Conservation (phyloP, 2,329 filamentous ascomycete genomes). For the Nemania sp. region DNA sequence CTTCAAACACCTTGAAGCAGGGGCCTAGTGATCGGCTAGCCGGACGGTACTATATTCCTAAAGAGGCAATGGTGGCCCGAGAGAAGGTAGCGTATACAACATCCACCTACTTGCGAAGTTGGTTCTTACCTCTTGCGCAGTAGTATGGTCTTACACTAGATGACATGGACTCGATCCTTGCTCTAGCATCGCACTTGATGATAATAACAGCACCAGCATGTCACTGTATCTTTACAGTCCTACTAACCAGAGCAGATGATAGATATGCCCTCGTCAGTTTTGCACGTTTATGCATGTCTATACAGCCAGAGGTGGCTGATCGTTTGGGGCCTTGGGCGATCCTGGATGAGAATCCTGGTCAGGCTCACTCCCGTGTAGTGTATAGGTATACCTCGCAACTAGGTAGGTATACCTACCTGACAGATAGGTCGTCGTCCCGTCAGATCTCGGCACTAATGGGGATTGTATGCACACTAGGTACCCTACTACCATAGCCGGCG, state of each 20-base stretch:
- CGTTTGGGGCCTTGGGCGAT: conserved; percentile 47
- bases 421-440: conserved; percentile 31
- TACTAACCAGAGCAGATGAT: not conserved
- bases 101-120: conserved; percentile 15
- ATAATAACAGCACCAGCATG: not conserved
- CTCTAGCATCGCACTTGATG: not conserved
- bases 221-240: not conserved
- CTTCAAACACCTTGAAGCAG: conserved; percentile 40
- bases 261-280: conserved; percentile 1
- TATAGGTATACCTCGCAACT: too few species aligned
- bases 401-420: too few species aligned
- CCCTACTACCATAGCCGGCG: conserved; percentile 18
- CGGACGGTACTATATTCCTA: conserved; percentile 38
- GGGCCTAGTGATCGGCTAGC: conserved; percentile 40
- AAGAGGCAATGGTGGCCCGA: conserved; percentile 42
- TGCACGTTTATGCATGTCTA: conserved; percentile 20
- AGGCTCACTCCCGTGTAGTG: conserved; percentile 39
- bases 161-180: conserved; percentile 13
- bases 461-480: conserved; percentile 19
- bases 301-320: conserved; percentile 36
- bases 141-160: not conserved
- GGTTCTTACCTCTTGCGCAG: conserved; percentile 6
- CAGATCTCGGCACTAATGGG: conserved; percentile 34
- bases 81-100: conserved; percentile 29
- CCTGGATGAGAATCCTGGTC: conserved; percentile 34